A percentile compares a stretch with the other conserved stretches of the same genome.
These are phyloP conservation scores for Xylaria sp. DNA, from an alignment of 2,329 filamentous ascomycete genomes.

Conservation along the genomic window DNA sequence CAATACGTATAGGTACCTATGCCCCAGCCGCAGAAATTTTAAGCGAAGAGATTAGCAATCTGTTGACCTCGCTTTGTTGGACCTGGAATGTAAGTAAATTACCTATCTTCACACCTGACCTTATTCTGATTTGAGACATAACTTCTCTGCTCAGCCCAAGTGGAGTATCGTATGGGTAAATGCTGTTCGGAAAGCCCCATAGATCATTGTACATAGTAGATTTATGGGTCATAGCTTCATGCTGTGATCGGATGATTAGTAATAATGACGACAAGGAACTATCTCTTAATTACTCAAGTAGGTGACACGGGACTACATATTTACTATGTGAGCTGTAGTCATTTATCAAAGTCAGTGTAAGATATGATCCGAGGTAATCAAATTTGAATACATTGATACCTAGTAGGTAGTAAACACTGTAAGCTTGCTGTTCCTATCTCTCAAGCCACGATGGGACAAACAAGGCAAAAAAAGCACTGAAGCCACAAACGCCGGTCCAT, in stretches of 20 bases:
- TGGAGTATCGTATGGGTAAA: not conserved
- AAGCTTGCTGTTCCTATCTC: not conserved
- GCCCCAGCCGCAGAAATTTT: slow-evolving; percentile 7
- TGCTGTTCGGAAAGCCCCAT: not conserved
- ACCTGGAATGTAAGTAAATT: not conserved
- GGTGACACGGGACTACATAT: too few species aligned
- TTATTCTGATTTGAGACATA: slow-evolving; percentile 2
- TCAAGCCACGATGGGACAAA: slow-evolving; percentile 6
- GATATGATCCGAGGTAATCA: not conserved
- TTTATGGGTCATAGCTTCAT: not conserved
- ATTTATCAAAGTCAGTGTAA: too few species aligned
- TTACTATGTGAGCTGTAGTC: too few species aligned
- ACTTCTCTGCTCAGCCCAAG: not conserved
- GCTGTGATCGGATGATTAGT: not conserved
- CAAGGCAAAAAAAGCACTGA: slow-evolving; percentile 16
- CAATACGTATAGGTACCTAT: not conserved
- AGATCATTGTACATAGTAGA: not conserved
- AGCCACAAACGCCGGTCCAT: slow-evolving; percentile 31
- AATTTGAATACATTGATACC: slow-evolving; percentile 6
- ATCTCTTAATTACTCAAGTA: too few species aligned
- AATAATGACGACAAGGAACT: slow-evolving; percentile 1
- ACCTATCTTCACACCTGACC: not conserved
- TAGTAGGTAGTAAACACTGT: not conserved
- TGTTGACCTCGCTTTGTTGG: not conserved
- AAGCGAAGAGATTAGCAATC: not conserved